These are phyloP conservation scores for Annona squamosa DNA, from an alignment of 164 flowering plant genomes.

Conservation along the genomic window DNA sequence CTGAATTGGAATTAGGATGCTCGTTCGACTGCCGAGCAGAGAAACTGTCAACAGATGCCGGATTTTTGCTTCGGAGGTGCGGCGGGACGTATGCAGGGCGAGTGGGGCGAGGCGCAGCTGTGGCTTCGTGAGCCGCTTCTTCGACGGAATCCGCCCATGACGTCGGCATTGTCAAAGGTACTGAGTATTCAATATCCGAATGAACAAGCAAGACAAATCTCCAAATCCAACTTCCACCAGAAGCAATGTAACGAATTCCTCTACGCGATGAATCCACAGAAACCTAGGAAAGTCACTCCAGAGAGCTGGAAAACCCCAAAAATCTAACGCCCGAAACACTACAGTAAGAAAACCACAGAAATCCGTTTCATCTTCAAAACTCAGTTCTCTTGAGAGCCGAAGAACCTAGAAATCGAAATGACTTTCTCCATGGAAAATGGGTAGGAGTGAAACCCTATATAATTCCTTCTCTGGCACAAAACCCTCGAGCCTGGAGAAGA, in stretches of 20 bases:
- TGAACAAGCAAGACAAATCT: neutral
- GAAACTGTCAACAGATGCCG: neutral
- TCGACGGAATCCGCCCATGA: constrained; percentile 13
- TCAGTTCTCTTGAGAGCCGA: neutral
- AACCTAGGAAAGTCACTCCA: neutral
- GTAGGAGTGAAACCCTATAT: neutral
- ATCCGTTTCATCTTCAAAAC: neutral
- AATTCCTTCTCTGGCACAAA: neutral
- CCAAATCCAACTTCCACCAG: neutral
- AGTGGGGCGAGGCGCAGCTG: constrained; percentile 1
- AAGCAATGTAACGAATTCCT: neutral
- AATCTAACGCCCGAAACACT: neutral
- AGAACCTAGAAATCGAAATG: neutral
- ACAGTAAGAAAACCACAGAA: neutral
- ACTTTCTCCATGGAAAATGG: neutral
- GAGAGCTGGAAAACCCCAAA: neutral
- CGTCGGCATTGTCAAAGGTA: constrained; percentile 2
- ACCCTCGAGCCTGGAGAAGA: neutral
- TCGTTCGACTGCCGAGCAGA: neutral
- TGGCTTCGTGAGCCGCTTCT: neutral
- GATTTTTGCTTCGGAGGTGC: constrained; percentile 4
- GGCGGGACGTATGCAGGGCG: constrained; percentile 11
- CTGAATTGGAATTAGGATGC: neutral
- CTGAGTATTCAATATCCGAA: neutral
- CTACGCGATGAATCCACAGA: neutral